Percentiles rank a stretch among this genome's conserved stretches.
Evolutionary conservation across 2,329 filamentous ascomycete species (phyloP).

Genomic region (Ophidiomyces ophidiicola): DNA sequence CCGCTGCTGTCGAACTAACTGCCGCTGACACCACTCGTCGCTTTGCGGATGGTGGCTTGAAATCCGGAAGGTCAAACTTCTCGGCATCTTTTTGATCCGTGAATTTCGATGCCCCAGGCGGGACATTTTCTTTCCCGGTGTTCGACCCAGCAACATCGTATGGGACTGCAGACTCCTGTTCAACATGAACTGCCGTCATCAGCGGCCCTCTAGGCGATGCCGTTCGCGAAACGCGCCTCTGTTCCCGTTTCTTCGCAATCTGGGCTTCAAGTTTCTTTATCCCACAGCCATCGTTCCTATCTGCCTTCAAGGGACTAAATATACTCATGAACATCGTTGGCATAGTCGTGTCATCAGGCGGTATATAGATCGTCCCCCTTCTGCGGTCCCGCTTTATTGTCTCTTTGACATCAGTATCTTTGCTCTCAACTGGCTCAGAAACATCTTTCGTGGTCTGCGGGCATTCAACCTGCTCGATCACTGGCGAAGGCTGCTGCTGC

Average conservation of each 20-base stretch:
- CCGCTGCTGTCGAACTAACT: not conserved
- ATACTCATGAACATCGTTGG: slow-evolving; percentile 35
- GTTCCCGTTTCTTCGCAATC: slow-evolving; percentile 24
- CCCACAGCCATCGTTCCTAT: slow-evolving; percentile 17
- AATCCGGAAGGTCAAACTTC: slow-evolving; percentile 9
- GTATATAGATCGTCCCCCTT: slow-evolving; percentile 32
- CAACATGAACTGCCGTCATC: slow-evolving; percentile 29
- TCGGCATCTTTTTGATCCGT: slow-evolving; percentile 12
- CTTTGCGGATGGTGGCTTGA: slow-evolving; percentile 18
- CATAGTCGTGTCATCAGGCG: slow-evolving; percentile 32
- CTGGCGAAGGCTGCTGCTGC: not conserved
- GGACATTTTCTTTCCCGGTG: slow-evolving; percentile 52
- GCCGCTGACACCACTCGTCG: slow-evolving; percentile 20
- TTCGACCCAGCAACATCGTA: slow-evolving; percentile 42
- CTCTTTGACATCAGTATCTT: slow-evolving; percentile 9
- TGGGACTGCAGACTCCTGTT: slow-evolving; percentile 32
- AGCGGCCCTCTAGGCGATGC: slow-evolving; percentile 35
- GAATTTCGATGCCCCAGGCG: slow-evolving; percentile 33
- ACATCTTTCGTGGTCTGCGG: not conserved
- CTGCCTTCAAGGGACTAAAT: slow-evolving; percentile 31
- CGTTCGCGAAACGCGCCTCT: slow-evolving; percentile 17
- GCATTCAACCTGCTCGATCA: not conserved
- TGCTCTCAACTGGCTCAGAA: not conserved
- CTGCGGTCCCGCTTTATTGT: slow-evolving; percentile 24
- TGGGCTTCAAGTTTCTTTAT: slow-evolving; percentile 26